Evolutionary conservation across 495 filamentous ascomycete species (phyloP).

Genomic region (Daldinia decipiens): DNA sequence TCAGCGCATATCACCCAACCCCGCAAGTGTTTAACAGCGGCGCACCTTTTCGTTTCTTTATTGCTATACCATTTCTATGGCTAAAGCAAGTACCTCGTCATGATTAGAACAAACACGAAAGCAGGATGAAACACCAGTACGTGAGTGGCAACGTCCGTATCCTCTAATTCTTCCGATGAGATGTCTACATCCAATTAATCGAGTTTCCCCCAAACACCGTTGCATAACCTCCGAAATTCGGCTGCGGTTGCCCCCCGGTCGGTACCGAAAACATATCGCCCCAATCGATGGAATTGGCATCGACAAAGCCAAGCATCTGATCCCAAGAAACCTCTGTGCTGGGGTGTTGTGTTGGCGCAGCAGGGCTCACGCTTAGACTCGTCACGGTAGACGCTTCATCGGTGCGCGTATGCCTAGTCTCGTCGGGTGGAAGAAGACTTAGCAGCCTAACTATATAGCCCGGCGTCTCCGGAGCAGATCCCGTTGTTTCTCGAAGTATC

Average conservation of each 20-base stretch:
- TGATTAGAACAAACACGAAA: neutral
- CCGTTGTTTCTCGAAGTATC: constrained; percentile 35
- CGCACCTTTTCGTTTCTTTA: neutral
- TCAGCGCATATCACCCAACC: neutral
- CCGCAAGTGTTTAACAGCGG: neutral
- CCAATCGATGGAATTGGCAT: constrained; percentile 53
- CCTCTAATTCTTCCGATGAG: neutral
- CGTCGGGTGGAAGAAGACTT: constrained; percentile 41
- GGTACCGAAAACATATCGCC: constrained; percentile 52
- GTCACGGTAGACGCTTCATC: constrained; percentile 11
- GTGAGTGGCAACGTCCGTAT: neutral
- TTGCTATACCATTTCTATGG: neutral
- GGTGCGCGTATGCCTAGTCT: constrained; percentile 30
- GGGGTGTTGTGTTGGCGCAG: constrained; percentile 22
- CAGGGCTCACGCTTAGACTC: constrained; percentile 7
- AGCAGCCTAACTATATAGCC: constrained; percentile 51
- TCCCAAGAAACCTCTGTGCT: constrained; percentile 43
- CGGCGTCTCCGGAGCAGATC: constrained; percentile 46
- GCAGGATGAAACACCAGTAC: neutral
- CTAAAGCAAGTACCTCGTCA: neutral
- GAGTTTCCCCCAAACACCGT: constrained; percentile 32
- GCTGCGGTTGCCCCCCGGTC: constrained; percentile 20
- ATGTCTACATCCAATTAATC: constrained; percentile 40
- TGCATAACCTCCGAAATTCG: constrained; percentile 23
- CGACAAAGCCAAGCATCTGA: constrained; percentile 53